A percentile compares a stretch with the other conserved stretches of the same genome.
Conservation (phyloP, 768 basidiomycete species). For the Tulasnella calospora region DNA sequence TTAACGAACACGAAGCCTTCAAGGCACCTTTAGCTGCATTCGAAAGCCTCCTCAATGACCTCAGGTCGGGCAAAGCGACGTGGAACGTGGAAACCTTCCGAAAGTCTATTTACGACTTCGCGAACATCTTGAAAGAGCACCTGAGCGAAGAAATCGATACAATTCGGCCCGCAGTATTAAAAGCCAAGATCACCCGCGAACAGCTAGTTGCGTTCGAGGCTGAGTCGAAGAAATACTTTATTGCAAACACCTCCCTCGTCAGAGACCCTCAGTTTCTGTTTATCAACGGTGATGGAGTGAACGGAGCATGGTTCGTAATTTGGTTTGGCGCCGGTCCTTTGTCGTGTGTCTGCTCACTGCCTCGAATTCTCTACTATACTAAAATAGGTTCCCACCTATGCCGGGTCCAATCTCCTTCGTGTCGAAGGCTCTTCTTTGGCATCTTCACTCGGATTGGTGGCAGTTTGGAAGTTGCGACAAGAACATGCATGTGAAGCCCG, state of each 20-base stretch:
- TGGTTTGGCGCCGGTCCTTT: background rate
- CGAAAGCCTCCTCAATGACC: conserved; percentile 1
- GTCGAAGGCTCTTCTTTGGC: background rate
- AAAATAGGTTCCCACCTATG: background rate
- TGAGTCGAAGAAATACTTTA: background rate
- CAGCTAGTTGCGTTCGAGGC: background rate
- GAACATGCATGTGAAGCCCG: conserved; percentile 1
- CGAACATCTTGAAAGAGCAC: conserved; percentile 4
- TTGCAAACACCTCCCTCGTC: background rate
- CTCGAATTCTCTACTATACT: too few relatives aligned
- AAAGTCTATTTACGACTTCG: background rate
- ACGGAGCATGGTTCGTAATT: conserved; percentile 3
- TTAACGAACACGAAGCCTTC: conserved; percentile 15
- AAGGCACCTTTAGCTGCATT: background rate
- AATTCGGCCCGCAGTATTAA: background rate
- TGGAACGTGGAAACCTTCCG: conserved; percentile 1
- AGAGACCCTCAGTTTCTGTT: background rate
- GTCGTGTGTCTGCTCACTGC: background rate
- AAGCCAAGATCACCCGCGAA: conserved; percentile 11
- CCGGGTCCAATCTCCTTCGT: conserved; percentile 14
- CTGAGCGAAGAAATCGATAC: conserved; percentile 19
- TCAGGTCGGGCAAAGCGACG: background rate
- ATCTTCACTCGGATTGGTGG: conserved; percentile 18
- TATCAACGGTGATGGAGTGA: conserved; percentile 18
- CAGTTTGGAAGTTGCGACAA: conserved; percentile 15